Conservation (phyloP, 805 yeast species). For the Spencermartinsiella europaea region DNA sequence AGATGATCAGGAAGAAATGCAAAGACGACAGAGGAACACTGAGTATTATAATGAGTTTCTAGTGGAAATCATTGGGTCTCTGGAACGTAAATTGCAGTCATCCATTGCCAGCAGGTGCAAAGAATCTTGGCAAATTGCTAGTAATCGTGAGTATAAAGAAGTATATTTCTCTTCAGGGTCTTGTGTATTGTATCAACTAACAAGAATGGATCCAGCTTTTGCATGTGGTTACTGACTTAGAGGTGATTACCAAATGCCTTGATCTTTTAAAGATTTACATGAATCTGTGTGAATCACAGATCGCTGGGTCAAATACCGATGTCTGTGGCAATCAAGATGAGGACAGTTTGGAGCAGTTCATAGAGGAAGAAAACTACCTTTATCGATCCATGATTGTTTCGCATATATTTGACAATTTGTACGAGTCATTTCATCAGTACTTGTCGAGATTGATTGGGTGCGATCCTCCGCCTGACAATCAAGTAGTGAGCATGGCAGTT, state of each 20-base stretch:
- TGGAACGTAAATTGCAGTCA: not conserved
- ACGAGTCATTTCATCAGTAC: not conserved
- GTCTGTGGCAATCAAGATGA: not conserved
- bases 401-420: not conserved
- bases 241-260: not conserved
- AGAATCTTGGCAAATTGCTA: not conserved
- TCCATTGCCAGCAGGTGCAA: not conserved
- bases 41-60: slow-evolving; percentile 2
- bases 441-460: not conserved
- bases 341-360: not conserved
- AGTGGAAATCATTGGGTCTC: not conserved
- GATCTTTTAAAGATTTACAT: not conserved
- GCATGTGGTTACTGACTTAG: not conserved
- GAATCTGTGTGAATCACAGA: not conserved
- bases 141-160: slow-evolving; percentile 4
- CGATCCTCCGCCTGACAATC: not conserved
- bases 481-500: not conserved
- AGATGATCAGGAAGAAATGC: slow-evolving; percentile 1
- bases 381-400: not conserved
- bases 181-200: not conserved
- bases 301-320: not conserved
- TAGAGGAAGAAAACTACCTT: not conserved
- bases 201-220: not conserved
- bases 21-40: not conserved
- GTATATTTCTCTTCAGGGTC: not conserved